Evolutionary conservation across 2,329 filamentous ascomycete species (phyloP), one percentile per base, ranked within the genome.

Genomic region (Chaetothyriales sp.): DNA sequence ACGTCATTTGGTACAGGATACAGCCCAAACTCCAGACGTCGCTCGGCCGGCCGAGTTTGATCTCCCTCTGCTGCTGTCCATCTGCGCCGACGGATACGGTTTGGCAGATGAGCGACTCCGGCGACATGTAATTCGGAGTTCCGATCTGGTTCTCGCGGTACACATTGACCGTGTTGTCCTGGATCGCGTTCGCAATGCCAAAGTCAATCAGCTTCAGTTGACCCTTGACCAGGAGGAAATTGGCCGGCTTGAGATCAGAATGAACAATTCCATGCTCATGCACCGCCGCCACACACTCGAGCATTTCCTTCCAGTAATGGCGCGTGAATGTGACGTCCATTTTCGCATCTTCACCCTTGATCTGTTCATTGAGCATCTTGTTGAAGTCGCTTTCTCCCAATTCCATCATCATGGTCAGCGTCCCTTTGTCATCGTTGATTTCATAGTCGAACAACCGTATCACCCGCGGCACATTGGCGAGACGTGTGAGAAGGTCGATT

Each of bases 231-330:
- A 96, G 76, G 20, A 98, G 83, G 65, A 98, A 98, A 65, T 98
- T 98, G 61, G 89, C 89, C 0, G 92, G 92, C 67, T 98, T 98
- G 39, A 98, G 74, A 64, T 98, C 92, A 0, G 88, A 95, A 68
- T 98, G 92, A 2, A 98, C 92, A 56, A 98, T 89, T 63, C 95
- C 88, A 64, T 83, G 76, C 10, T 84, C 78, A 64, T 98, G 92
- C 1, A 98, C 88, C 0, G 90, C 80, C 59, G 86, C 79, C 5
- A 98, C 80, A 64, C 92, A 96, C 66, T 95, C 88, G 18, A 98
- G 81, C 92, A 98, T 98, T 69, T 98, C 92, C 66, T 94, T 92
- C 92, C 92, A 98, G 73, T 95, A 95, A 68, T 86, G 93, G n/a
- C 92, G 84, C 10, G 92, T 87, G 65, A 96, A 95, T 49, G 84